These are phyloP conservation scores for Lentinus brumalis DNA, from an alignment of 768 basidiomycete species.

Conservation along the genomic window DNA sequence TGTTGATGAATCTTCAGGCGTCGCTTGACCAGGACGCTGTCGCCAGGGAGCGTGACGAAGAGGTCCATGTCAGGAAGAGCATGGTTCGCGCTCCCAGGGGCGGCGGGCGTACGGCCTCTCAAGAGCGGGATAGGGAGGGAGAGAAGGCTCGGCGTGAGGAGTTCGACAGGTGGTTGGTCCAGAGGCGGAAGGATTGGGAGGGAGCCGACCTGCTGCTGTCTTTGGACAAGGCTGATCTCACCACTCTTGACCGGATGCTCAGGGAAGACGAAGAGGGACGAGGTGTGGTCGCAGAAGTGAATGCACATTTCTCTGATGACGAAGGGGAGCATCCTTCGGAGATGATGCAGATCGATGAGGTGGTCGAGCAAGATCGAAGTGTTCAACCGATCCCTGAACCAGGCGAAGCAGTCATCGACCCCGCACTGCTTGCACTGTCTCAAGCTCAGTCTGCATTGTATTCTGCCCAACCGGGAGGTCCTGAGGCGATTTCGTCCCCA, in stretches of 20 bases:
- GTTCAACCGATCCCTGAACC: neutral
- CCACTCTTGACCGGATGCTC: slow-evolving; percentile 39
- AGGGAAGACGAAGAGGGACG: slow-evolving; percentile 31
- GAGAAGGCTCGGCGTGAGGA: slow-evolving; percentile 28
- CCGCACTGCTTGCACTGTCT: slow-evolving; percentile 32
- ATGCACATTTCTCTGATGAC: neutral
- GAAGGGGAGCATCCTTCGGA: neutral
- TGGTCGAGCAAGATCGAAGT: neutral
- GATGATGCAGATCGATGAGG: neutral
- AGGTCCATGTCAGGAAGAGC: slow-evolving; percentile 21
- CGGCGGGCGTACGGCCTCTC: slow-evolving; percentile 13
- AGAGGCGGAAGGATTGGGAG: slow-evolving; percentile 25
- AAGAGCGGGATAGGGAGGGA: slow-evolving; percentile 28
- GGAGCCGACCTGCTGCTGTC: slow-evolving; percentile 31
- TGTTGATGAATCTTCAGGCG: slow-evolving; percentile 32
- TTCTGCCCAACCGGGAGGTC: neutral
- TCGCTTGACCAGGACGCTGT: slow-evolving; percentile 29
- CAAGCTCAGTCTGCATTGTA: slow-evolving; percentile 4
- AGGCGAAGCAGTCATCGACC: slow-evolving; percentile 32
- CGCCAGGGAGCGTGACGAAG: slow-evolving; percentile 22
- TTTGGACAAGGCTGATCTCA: slow-evolving; percentile 35
- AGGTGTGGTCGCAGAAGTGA: neutral
- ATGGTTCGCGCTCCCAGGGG: slow-evolving; percentile 23
- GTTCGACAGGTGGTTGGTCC: slow-evolving; percentile 28
- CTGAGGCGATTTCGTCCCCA: neutral